These are phyloP conservation scores for Candida sp. DNA, from an alignment of 1,139 yeast species.

Conservation along the genomic window DNA sequence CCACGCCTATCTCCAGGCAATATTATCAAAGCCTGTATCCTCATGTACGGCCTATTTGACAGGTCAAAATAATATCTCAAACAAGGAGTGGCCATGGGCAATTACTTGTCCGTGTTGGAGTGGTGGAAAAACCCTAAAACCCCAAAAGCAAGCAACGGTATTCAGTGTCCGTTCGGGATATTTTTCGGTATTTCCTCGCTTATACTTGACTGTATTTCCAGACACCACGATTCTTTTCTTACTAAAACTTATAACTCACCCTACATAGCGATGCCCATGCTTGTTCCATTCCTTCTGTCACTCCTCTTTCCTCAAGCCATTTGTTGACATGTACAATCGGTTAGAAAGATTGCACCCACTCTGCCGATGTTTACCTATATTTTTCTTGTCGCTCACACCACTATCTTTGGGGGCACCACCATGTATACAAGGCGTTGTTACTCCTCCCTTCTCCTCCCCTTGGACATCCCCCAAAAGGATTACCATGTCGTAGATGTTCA, in stretches of 20 bases:
- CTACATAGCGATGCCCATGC: background rate
- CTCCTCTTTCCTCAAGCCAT: background rate
- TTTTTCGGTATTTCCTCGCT: slow-evolving; percentile 4
- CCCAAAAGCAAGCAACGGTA: background rate
- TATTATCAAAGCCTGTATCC: too few relatives aligned
- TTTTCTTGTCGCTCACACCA: too few relatives aligned
- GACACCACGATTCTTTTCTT: background rate
- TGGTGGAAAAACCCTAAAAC: background rate
- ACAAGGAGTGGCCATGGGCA: too few relatives aligned
- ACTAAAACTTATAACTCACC: background rate
- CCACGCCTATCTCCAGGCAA: too few relatives aligned
- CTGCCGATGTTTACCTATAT: too few relatives aligned
- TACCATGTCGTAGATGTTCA: too few relatives aligned
- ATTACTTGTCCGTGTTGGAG: background rate
- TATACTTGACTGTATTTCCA: background rate
- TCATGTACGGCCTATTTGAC: too few relatives aligned
- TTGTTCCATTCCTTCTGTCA: background rate
- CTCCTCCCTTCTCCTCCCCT: too few relatives aligned
- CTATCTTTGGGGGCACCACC: too few relatives aligned
- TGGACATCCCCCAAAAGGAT: too few relatives aligned
- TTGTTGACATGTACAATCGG: background rate
- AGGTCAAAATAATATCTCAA: too few relatives aligned
- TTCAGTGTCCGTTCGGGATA: background rate
- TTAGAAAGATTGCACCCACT: background rate
- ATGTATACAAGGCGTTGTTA: too few relatives aligned